Conservation (phyloP, 116 monocot species). For the Phalaenopsis hybrid region DNA sequence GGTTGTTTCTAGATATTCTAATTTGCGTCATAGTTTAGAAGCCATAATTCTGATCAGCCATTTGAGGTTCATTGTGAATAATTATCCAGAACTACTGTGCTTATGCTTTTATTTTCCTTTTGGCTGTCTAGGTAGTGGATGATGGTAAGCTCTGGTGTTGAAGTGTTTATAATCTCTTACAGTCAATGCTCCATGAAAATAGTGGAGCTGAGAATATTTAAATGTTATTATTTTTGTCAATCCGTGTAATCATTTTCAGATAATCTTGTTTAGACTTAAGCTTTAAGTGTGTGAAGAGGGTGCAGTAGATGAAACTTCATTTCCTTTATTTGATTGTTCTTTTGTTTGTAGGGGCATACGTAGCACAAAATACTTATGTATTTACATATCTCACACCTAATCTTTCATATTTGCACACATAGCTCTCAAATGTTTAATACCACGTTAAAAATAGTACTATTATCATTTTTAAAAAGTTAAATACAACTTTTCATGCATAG, state of each 20-base stretch:
- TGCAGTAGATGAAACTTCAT: neutral
- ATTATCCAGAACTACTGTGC: neutral
- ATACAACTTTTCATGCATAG: no score
- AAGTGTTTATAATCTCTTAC: neutral
- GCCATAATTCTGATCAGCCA: no score
- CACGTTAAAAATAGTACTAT: no score
- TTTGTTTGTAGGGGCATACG: neutral
- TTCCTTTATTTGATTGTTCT: neutral
- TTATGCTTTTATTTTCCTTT: neutral
- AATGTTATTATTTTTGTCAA: neutral
- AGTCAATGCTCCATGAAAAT: neutral
- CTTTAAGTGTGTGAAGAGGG: neutral
- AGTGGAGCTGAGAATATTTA: neutral
- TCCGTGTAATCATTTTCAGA: neutral
- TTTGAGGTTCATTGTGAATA: neutral
- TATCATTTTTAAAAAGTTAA: no score
- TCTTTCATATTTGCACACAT: no score
- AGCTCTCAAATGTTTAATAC: no score
- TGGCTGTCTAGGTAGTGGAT: no score
- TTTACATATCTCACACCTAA: no score
- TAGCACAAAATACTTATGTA: no score
- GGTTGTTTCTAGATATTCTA: no score
- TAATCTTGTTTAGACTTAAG: neutral
- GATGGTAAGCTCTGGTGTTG: no score
- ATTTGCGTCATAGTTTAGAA: no score